These are phyloP conservation scores for Ophiostoma quercus DNA, from an alignment of 2,329 filamentous ascomycete species.

Conservation along the genomic window DNA sequence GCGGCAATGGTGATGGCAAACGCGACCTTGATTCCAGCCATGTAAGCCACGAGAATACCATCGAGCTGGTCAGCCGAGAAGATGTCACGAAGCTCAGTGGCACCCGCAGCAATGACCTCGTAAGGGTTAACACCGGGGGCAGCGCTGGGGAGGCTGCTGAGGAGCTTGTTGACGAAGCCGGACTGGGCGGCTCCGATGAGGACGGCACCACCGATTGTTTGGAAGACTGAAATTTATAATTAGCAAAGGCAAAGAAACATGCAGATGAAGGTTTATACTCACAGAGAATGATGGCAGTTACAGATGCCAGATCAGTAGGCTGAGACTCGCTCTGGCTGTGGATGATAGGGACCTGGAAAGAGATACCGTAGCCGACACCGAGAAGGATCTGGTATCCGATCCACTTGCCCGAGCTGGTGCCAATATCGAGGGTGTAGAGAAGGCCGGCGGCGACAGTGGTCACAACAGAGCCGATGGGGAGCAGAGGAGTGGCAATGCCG, in stretches of 20 bases:
- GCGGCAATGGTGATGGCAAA: slow-evolving; percentile 27
- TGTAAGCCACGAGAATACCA: slow-evolving; percentile 53
- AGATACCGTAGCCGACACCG: slow-evolving; percentile 43
- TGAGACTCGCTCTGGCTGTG: slow-evolving; percentile 34
- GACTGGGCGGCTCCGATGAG: slow-evolving; percentile 43
- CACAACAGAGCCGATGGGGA: slow-evolving; percentile 32
- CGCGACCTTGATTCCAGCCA: slow-evolving; percentile 37
- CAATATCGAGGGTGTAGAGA: slow-evolving; percentile 37
- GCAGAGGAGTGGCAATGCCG: slow-evolving; percentile 35
- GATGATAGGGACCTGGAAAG: slow-evolving; percentile 43
- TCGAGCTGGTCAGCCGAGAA: slow-evolving; percentile 42
- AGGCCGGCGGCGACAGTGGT: slow-evolving; percentile 36
- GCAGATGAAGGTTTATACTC: background rate
- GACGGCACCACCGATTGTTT: slow-evolving; percentile 45
- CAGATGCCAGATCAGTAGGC: slow-evolving; percentile 36
- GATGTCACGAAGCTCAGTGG: slow-evolving; percentile 46
- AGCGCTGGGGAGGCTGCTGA: slow-evolving; percentile 29
- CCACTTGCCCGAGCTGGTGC: slow-evolving; percentile 36
- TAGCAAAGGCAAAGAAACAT: background rate
- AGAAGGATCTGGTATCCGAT: slow-evolving; percentile 46
- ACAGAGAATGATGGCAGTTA: slow-evolving; percentile 37
- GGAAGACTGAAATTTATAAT: slow-evolving; percentile 31
- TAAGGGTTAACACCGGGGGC: slow-evolving; percentile 22
- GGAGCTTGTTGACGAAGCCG: slow-evolving; percentile 38
- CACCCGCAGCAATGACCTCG: slow-evolving; percentile 35